Percentiles rank a stretch among this genome's conserved stretches.
Evolutionary conservation across 1,284 basidiomycete species (phyloP).

Genomic region (Phaffia rhodozyma): DNA sequence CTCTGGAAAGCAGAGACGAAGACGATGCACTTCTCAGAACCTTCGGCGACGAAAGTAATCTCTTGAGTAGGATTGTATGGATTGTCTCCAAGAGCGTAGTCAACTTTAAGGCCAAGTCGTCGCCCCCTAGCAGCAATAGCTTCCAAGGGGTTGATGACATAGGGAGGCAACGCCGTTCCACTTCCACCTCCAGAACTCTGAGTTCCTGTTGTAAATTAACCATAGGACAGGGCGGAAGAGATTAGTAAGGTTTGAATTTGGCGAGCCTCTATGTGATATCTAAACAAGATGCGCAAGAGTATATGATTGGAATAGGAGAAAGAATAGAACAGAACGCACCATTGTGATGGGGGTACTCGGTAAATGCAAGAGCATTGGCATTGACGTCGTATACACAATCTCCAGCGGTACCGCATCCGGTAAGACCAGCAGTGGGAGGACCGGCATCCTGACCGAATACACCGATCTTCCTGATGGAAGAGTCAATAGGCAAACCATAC

Average conservation of each 20-base stretch:
- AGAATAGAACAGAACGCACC: slow-evolving; percentile 8
- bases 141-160: slow-evolving; percentile 26
- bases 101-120: slow-evolving; percentile 25
- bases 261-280: too few species aligned
- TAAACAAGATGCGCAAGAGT: slow-evolving; percentile 25
- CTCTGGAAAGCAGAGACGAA: slow-evolving; percentile 20
- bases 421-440: slow-evolving; percentile 27
- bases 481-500: slow-evolving; percentile 23
- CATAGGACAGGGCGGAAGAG: too few species aligned
- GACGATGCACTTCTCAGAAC: slow-evolving; percentile 20
- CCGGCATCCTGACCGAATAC: slow-evolving; percentile 33
- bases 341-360: too few species aligned
- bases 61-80: slow-evolving; percentile 10
- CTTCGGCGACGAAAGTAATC: slow-evolving; percentile 21
- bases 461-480: slow-evolving; percentile 25
- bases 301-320: slow-evolving; percentile 29
- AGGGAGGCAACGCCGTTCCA: slow-evolving; percentile 25
- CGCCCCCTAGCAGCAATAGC: slow-evolving; percentile 29
- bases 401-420: slow-evolving; percentile 25
- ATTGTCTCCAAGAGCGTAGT: slow-evolving; percentile 27
- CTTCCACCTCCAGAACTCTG: slow-evolving; percentile 35
- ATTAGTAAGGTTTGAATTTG: too few species aligned
- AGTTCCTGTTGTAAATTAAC: slow-evolving; percentile 21
- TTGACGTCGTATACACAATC: too few species aligned
- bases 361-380: too few species aligned